Evolutionary conservation across 805 yeast genomes (phyloP).

Genomic region (Naumovozyma dairenensis): DNA sequence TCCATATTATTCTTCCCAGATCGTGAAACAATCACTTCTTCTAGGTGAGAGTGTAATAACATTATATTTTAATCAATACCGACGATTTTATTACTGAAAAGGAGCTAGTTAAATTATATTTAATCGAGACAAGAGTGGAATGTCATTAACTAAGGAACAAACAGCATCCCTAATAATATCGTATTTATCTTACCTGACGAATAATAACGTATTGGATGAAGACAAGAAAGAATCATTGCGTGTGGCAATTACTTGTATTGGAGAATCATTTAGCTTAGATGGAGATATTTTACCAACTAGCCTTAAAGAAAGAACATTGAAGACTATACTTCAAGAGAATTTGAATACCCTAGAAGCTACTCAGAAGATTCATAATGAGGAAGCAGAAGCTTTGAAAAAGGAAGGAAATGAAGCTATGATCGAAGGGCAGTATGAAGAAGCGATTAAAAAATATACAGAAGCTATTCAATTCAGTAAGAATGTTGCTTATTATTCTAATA

Average conservation of each 20-base stretch:
- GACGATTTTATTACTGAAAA: too few species aligned
- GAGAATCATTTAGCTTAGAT: conserved; percentile 70
- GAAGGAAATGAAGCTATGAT: conserved; percentile 88
- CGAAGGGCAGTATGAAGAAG: conserved; percentile 52
- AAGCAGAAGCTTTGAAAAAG: conserved; percentile 70
- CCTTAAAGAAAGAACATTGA: conserved; percentile 12
- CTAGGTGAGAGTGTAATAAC: too few species aligned
- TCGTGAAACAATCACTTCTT: too few species aligned
- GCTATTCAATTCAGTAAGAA: conserved; percentile 63
- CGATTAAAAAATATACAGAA: conserved; percentile 64
- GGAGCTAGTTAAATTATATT: neutral
- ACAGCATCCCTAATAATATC: conserved; percentile 63
- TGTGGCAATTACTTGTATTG: conserved; percentile 83
- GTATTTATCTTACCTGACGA: conserved; percentile 50
- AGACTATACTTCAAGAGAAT: too few species aligned
- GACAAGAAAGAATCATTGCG: conserved; percentile 83
- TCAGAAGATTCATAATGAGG: too few species aligned
- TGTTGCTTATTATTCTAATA: conserved; percentile 79
- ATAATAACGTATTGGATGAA: conserved; percentile 52
- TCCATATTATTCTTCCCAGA: too few species aligned
- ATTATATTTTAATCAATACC: too few species aligned
- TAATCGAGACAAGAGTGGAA: too few species aligned
- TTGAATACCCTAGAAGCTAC: too few species aligned
- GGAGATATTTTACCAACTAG: conserved; percentile 35
- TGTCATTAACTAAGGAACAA: conserved; percentile 44